Evolutionary conservation across 2,329 filamentous ascomycete species (phyloP).

Genomic region (Claviceps sp.): DNA sequence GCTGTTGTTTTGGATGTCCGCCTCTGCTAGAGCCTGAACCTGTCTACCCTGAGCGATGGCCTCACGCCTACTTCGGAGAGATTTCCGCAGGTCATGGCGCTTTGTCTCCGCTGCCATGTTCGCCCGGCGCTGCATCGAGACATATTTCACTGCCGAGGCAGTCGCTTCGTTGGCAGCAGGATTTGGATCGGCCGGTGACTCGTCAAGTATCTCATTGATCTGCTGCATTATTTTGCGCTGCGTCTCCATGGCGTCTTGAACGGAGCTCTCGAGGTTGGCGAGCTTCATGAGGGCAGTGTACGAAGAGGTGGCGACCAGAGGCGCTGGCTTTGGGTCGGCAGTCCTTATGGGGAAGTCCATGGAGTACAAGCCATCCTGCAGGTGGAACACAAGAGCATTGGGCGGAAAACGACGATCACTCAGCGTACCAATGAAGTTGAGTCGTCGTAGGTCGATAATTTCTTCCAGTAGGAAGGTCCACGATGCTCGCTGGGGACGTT

Average conservation of each 20-base stretch:
- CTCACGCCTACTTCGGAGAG: constrained; percentile 48
- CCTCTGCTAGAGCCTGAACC: constrained; percentile 42
- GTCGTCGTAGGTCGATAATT: constrained; percentile 51
- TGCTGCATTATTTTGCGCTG: constrained; percentile 62
- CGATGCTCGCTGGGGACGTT: constrained; percentile 33
- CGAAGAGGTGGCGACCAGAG: constrained; percentile 52
- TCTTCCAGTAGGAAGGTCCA: constrained; percentile 58
- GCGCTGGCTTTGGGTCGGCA: constrained; percentile 38
- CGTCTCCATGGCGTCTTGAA: constrained; percentile 76
- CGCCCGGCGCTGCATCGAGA: constrained; percentile 51
- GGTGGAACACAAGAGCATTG: constrained; percentile 76
- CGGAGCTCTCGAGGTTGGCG: constrained; percentile 76
- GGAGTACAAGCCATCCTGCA: constrained; percentile 76
- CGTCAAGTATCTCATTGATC: constrained; percentile 48
- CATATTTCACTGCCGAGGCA: constrained; percentile 35
- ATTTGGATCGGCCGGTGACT: constrained; percentile 27
- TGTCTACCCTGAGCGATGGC: constrained; percentile 53
- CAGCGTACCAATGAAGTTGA: constrained; percentile 69
- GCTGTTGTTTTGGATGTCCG: constrained; percentile 47
- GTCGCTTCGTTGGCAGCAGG: constrained; percentile 37
- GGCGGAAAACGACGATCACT: constrained; percentile 58
- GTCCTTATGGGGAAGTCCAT: constrained; percentile 48
- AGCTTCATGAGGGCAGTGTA: constrained; percentile 83
- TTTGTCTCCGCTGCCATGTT: constrained; percentile 48
- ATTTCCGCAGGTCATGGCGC: constrained; percentile 53